A percentile compares a stretch with the other conserved stretches of the same genome.
These are phyloP conservation scores for Hypoxylon rubiginosum DNA, from an alignment of 2,329 filamentous ascomycete genomes.

Conservation along the genomic window DNA sequence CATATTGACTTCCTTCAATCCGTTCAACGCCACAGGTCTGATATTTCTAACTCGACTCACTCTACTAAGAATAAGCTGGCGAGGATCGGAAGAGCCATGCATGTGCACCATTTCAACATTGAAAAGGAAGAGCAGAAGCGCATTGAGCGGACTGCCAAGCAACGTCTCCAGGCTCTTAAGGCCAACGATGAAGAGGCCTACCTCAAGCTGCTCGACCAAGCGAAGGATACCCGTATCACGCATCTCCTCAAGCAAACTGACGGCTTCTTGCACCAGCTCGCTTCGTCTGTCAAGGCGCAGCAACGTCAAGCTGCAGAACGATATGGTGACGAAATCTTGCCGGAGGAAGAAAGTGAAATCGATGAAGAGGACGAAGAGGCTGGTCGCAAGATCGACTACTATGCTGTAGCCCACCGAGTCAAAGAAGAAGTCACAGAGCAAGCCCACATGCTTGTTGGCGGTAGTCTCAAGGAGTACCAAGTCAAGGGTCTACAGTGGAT, in stretches of 20 bases:
- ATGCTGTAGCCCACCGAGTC: slow-evolving; percentile 95
- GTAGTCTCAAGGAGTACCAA: slow-evolving; percentile 96
- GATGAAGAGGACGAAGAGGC: slow-evolving; percentile 78
- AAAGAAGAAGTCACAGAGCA: slow-evolving; percentile 92
- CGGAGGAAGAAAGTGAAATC: slow-evolving; percentile 75
- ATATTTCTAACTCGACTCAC: slow-evolving; percentile 77
- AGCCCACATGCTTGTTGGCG: slow-evolving; percentile 88
- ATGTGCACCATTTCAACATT: slow-evolving; percentile 91
- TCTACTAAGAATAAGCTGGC: slow-evolving; percentile 80
- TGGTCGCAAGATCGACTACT: slow-evolving; percentile 94
- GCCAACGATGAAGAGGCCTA: slow-evolving; percentile 99
- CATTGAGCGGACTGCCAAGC: slow-evolving; percentile 96
- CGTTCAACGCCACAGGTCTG: slow-evolving; percentile 83
- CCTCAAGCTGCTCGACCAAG: slow-evolving; percentile 95
- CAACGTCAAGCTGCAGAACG: slow-evolving; percentile 85
- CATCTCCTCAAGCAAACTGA: slow-evolving; percentile 97
- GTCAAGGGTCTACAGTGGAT: slow-evolving; percentile 99
- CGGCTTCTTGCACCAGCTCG: slow-evolving; percentile 95
- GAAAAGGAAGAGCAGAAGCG: slow-evolving; percentile 99
- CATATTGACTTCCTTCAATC: slow-evolving; percentile 92
- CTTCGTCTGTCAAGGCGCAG: slow-evolving; percentile 93
- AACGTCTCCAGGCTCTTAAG: slow-evolving; percentile 98
- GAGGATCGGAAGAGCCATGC: slow-evolving; percentile 92
- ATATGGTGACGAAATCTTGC: slow-evolving; percentile 75
- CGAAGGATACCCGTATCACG: slow-evolving; percentile 99